Percentiles rank a stretch among this genome's conserved stretches.
Evolutionary conservation across 129 eudicot species (phyloP).

Genomic region (Artemisia argyi): DNA sequence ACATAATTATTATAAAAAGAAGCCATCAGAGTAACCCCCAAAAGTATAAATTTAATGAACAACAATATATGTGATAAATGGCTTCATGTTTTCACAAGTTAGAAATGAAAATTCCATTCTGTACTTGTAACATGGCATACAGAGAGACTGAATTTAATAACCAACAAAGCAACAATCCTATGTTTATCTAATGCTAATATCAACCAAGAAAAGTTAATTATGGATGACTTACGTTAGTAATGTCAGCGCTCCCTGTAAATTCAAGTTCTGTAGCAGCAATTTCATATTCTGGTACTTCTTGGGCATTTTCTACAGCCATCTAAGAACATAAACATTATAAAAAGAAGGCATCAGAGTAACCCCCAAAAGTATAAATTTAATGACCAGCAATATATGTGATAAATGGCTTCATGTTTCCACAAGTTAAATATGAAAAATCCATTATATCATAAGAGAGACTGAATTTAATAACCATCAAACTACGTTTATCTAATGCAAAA

Average conservation of each 20-base stretch:
- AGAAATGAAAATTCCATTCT: background rate
- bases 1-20: background rate
- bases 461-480: too few relatives aligned
- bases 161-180: too few relatives aligned
- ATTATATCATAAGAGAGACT: background rate
- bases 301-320: slow-evolving; percentile 71
- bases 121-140: too few relatives aligned
- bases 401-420: too few relatives aligned
- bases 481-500: slow-evolving; percentile 3
- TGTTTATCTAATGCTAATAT: too few relatives aligned
- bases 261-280: slow-evolving; percentile 86
- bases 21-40: background rate
- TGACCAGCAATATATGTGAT: too few relatives aligned
- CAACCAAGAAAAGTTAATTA: background rate
- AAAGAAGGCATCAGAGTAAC: too few relatives aligned
- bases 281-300: slow-evolving; percentile 92
- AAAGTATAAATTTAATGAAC: background rate
- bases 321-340: too few relatives aligned
- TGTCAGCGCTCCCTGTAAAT: slow-evolving; percentile 70
- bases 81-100: background rate
- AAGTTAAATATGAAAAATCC: background rate
- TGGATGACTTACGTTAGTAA: slow-evolving; percentile 59
- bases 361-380: too few relatives aligned
- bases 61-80: slow-evolving; percentile 5
- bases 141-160: too few relatives aligned